Evolutionary conservation across 768 basidiomycete genomes (phyloP), one percentile per base, ranked within the genome.

Genomic region (Calocera viscosa): DNA sequence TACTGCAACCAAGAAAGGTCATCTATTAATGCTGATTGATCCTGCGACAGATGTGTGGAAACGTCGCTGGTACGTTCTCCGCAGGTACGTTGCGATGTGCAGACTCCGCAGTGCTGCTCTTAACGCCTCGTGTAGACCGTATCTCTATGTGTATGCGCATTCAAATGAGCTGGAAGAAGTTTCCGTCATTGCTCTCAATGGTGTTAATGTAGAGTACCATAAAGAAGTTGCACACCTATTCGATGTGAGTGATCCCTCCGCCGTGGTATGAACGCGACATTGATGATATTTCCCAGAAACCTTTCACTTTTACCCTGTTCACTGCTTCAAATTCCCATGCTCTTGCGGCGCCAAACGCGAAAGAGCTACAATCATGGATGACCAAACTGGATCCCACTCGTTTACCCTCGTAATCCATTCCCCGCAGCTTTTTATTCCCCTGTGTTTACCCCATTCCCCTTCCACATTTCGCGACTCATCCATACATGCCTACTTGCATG

Each of bases 261-360:
- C 63, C 39, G 49, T 7, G 26, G 16, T 64, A 16, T 5, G 19
- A 38, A 5, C 19, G 22, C 65, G 22, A 33, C 14, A 22, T 49
- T 24, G 8, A 38, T 64, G 11, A 64, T 12, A 12, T 22, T 34
- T 68, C 17, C 49, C 73, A 94, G 93, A 90, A 87, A 82, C 85
- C 82, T 35, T 88, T 86, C 75, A 88, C 87, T 16, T 94, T 96
- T 76, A 93, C 91, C 14, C 82, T 96, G 34, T 95, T 94, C 77
- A 94, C 94, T 1, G 82, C 90, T 14, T 90, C 90, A 8, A 95
- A 96, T 75, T 94, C 93, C 28, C 88, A 94, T 77, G 91, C 90
- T 39, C 81, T 96, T 11, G 87, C 90, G 10, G 91, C 93, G 35
- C 84, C 87, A 1, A 90, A 81, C 72, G 76, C 80, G 67, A 94